phyloP scores from a whole-genome alignment of 2,329 filamentous ascomycete species.

The Dactylellina drechsleri region DNA sequence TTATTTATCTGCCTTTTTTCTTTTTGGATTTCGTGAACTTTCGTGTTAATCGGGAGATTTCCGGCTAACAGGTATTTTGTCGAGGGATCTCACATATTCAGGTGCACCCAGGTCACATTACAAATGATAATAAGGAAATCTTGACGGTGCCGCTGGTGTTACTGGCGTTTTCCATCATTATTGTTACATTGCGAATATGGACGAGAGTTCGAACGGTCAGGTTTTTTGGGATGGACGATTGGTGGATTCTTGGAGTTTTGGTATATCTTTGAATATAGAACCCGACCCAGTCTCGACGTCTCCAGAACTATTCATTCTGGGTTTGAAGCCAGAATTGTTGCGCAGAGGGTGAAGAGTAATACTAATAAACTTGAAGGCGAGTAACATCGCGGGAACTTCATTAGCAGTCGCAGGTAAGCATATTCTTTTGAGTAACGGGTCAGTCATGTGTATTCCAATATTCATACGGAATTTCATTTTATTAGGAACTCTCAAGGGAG shows the following conservation, averaged over 20 bases:
- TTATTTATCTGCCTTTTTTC: not conserved
- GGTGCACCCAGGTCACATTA: conserved; percentile 52
- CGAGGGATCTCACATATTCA: conserved; percentile 27
- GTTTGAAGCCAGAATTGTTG: not conserved
- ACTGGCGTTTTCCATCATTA: conserved; percentile 37
- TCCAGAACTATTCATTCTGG: not conserved
- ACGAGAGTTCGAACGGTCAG: conserved; percentile 42
- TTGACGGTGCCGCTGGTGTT: conserved; percentile 42
- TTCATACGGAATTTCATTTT: too few species aligned
- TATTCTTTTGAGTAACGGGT: too few species aligned
- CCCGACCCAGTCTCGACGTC: not conserved
- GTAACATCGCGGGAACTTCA: conserved; percentile 44
- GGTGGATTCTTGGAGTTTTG: conserved; percentile 44
- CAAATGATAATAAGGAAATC: conserved; percentile 48
- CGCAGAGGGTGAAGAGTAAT: not conserved
- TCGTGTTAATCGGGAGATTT: conserved; percentile 6
- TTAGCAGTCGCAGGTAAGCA: conserved; percentile 37
- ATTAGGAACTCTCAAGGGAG: conserved; percentile 28
- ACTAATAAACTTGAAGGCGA: conserved; percentile 13
- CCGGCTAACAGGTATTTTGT: conserved; percentile 33
- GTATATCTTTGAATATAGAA: conserved; percentile 8
- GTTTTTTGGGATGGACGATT: conserved; percentile 52
- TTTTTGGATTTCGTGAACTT: not conserved
- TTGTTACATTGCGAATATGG: conserved; percentile 41
- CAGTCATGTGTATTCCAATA: too few species aligned